Conservation (phyloP, 441 rosid genomes). For the Kokia cookei region DNA sequence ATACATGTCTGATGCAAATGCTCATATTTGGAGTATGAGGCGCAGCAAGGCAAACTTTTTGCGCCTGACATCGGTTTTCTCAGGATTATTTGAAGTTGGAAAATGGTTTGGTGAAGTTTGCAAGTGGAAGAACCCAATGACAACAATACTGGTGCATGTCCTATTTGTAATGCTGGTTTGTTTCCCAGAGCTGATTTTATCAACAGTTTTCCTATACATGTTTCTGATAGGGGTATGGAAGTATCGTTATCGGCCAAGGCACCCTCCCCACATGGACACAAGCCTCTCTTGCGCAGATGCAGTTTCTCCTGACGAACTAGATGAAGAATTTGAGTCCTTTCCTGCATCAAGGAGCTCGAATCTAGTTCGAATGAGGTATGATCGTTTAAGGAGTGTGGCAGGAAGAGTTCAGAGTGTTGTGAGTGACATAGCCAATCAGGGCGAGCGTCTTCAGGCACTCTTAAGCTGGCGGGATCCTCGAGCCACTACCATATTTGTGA, state of each 20-base stretch:
- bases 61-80: conserved; percentile 65
- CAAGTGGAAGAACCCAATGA: conserved; percentile 72
- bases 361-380: conserved; percentile 62
- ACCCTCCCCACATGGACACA: conserved; percentile 87
- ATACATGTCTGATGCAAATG: conserved; percentile 76
- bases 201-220: conserved; percentile 70
- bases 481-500: conserved; percentile 64
- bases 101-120: conserved; percentile 81
- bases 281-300: conserved; percentile 66
- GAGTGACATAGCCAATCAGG: conserved; percentile 92
- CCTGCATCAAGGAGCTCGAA: conserved; percentile 47
- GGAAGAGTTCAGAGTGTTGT: conserved; percentile 79
- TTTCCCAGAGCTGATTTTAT: conserved; percentile 74
- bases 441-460: conserved; percentile 71
- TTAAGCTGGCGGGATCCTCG: conserved; percentile 95
- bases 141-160: conserved; percentile 52
- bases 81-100: conserved; percentile 47
- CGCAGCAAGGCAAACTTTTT: conserved; percentile 88
- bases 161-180: conserved; percentile 60
- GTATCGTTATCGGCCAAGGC: conserved; percentile 54
- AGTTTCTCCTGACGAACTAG: conserved; percentile 73
- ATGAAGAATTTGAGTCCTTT: conserved; percentile 82
- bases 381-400: conserved; percentile 75
- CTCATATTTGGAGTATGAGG: conserved; percentile 96
- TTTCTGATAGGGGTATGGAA: conserved; percentile 78